Percentiles rank a stretch among this genome's conserved stretches.
Evolutionary conservation across 257 asterid genomes (phyloP).

Genomic region (Jasminum sambac): DNA sequence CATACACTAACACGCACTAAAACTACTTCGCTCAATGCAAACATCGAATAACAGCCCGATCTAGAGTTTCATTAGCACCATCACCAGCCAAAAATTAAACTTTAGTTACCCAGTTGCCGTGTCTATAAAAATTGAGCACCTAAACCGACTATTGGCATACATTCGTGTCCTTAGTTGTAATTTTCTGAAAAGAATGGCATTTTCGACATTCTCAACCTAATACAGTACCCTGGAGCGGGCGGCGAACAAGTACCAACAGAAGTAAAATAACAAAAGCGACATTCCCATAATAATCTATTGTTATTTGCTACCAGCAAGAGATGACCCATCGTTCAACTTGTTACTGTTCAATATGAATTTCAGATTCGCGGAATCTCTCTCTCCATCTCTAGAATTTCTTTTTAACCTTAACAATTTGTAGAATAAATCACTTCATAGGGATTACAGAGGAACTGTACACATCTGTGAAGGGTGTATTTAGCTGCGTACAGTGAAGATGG

Average conservation of each 20-base stretch:
- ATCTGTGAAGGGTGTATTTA: conserved; percentile 12
- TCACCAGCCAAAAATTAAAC: background rate
- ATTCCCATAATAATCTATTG: background rate
- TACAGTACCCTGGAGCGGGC: background rate
- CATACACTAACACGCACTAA: no score
- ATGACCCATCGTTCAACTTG: conserved; percentile 1
- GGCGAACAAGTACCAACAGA: no score
- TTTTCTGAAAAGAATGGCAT: background rate
- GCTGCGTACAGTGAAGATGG: conserved; percentile 13
- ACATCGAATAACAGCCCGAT: no score
- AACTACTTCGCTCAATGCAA: no score
- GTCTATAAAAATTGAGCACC: background rate
- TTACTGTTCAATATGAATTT: background rate
- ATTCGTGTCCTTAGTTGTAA: background rate
- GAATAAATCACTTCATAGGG: conserved; percentile 9
- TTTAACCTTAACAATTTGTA: background rate
- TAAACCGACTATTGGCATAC: background rate
- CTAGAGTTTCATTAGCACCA: background rate
- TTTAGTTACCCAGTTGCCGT: background rate
- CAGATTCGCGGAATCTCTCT: conserved; percentile 26
- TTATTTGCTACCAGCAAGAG: background rate
- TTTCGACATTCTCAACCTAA: background rate
- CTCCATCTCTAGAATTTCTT: background rate
- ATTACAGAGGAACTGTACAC: conserved; percentile 6
- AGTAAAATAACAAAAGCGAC: background rate